Evolutionary conservation across 2,329 filamentous ascomycete genomes (phyloP).

Genomic region (Xylariaceae sp.): DNA sequence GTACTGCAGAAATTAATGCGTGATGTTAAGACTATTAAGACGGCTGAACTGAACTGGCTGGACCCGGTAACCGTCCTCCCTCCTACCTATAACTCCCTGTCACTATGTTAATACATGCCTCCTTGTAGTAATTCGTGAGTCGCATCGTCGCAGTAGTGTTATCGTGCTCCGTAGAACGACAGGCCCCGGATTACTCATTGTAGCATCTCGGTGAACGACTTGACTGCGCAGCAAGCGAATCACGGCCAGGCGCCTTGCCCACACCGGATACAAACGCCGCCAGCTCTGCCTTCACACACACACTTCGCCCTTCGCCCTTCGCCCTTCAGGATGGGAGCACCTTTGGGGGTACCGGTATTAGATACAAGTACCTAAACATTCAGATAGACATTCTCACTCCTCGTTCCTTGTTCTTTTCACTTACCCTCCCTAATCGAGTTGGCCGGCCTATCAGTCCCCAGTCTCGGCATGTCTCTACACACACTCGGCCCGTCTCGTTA

Average conservation of each 20-base stretch:
- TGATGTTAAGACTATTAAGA: no score
- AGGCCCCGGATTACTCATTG: slow-evolving; percentile 17
- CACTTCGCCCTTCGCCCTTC: neutral
- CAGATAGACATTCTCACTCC: neutral
- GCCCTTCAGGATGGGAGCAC: slow-evolving; percentile 1
- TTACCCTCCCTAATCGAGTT: slow-evolving; percentile 15
- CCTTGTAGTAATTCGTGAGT: no score
- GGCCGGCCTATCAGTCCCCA: slow-evolving; percentile 16
- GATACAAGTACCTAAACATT: neutral
- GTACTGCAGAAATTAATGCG: neutral
- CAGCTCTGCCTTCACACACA: neutral
- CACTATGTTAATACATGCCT: no score
- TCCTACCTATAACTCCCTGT: no score
- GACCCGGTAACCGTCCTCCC: no score
- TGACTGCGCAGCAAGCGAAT: slow-evolving; percentile 5
- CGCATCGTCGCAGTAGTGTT: no score
- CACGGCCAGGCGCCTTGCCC: slow-evolving; percentile 7
- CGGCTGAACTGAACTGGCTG: neutral
- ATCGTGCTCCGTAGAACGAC: neutral
- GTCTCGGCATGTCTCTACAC: slow-evolving; percentile 14
- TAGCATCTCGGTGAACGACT: slow-evolving; percentile 18
- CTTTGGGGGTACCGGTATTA: neutral
- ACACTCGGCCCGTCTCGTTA: slow-evolving; percentile 21
- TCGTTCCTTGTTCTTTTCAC: slow-evolving; percentile 3
- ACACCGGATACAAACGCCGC: neutral